Conservation (phyloP, 192 early-diverging fungal species). For the Rhizoclosmatium globosum region DNA sequence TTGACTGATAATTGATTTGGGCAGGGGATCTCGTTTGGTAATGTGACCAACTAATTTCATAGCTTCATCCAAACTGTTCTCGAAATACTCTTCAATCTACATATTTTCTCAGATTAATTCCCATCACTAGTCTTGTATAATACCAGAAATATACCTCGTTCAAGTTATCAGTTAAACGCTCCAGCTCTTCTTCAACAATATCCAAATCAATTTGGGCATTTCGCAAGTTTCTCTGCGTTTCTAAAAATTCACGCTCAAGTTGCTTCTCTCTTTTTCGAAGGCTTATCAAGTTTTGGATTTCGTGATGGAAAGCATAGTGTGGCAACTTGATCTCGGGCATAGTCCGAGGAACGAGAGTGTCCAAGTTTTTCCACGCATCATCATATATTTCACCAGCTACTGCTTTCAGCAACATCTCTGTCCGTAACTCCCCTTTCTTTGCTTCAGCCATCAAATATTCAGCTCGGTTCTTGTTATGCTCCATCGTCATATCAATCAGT, state of each 20-base stretch:
- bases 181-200: conserved; percentile 20
- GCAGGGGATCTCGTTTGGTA: background rate
- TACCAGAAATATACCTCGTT: no score
- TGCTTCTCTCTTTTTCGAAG: conserved; percentile 3
- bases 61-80: background rate
- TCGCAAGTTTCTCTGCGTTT: background rate
- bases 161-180: background rate
- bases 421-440: background rate
- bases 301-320: conserved; percentile 25
- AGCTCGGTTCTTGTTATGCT: background rate
- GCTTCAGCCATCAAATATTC: background rate
- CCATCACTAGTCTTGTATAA: no score
- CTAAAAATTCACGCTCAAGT: background rate
- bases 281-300: background rate
- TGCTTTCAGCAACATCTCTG: background rate
- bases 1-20: background rate
- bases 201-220: background rate
- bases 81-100: background rate
- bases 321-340: conserved; percentile 17
- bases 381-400: conserved; percentile 1
- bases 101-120: background rate
- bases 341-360: conserved; percentile 11
- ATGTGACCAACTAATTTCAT: background rate
- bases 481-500: background rate
- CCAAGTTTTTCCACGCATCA: conserved; percentile 17